These are phyloP conservation scores for Mrakia frigida DNA, from an alignment of 768 basidiomycete species.

Conservation along the genomic window DNA sequence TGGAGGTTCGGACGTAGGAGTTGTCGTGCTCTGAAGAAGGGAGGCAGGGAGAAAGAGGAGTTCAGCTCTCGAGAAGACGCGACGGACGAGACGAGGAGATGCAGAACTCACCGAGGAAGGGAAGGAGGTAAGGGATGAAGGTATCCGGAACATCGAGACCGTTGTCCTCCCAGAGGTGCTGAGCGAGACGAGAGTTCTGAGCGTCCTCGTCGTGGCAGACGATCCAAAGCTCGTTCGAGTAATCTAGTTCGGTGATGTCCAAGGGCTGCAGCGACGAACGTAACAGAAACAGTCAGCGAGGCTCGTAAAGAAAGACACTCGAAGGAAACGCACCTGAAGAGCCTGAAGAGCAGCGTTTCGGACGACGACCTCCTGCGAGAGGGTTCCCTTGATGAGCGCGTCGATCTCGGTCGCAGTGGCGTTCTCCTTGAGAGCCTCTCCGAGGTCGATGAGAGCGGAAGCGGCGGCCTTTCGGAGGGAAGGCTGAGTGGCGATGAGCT, in stretches of 20 bases:
- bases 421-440: conserved; percentile 66
- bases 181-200: conserved; percentile 76
- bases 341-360: conserved; percentile 85
- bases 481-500: conserved; percentile 69
- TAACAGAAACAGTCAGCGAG: background rate
- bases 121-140: conserved; percentile 57
- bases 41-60: background rate
- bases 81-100: background rate
- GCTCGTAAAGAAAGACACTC: background rate
- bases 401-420: conserved; percentile 60
- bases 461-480: conserved; percentile 77
- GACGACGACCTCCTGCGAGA: conserved; percentile 80
- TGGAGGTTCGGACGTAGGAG: conserved; percentile 68
- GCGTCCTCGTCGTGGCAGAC: conserved; percentile 84
- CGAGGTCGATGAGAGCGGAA: conserved; percentile 70
- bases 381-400: conserved; percentile 64
- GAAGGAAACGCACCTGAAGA: conserved; percentile 58
- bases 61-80: background rate
- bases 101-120: conserved; percentile 59
- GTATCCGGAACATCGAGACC: conserved; percentile 76
- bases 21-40: conserved; percentile 62
- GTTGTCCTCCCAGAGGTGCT: conserved; percentile 89
- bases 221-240: conserved; percentile 82
- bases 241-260: conserved; percentile 89
- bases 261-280: conserved; percentile 73